Percentiles rank a stretch among this genome's conserved stretches.
These are phyloP conservation scores for Suillus alpinus DNA, from an alignment of 768 basidiomycete species.

Conservation along the genomic window DNA sequence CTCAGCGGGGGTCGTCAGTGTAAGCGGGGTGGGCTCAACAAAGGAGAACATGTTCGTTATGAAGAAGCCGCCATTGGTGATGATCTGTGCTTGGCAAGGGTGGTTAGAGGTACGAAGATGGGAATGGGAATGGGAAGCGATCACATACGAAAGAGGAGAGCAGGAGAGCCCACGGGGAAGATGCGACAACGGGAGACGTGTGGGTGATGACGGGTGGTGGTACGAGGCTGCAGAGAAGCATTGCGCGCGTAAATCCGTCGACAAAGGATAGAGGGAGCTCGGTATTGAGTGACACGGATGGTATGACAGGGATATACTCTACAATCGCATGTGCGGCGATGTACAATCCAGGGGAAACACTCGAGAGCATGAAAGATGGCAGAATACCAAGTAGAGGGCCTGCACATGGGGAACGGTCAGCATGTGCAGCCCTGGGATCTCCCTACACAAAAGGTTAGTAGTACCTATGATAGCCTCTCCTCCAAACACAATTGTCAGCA, in stretches of 20 bases:
- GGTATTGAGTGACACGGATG: constrained; percentile 45
- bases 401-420: constrained; percentile 21
- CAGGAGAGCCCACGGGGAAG: constrained; percentile 76
- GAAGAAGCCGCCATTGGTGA: constrained; percentile 82
- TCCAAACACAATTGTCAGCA: constrained; percentile 70
- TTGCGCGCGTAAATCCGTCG: constrained; percentile 77
- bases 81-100: constrained; percentile 39
- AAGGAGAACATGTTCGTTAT: constrained; percentile 71
- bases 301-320: constrained; percentile 56
- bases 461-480: constrained; percentile 71
- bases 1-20: constrained; percentile 75
- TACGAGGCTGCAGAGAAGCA: constrained; percentile 74
- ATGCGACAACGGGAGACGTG: constrained; percentile 46
- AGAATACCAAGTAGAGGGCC: constrained; percentile 63
- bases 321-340: constrained; percentile 57
- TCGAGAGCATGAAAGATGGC: constrained; percentile 80
- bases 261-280: constrained; percentile 74
- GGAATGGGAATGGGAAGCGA: background rate
- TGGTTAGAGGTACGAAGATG: background rate
- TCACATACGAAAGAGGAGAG: constrained; percentile 65
- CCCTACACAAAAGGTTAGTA: constrained; percentile 18
- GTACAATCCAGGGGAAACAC: constrained; percentile 63
- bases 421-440: background rate
- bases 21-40: constrained; percentile 66
- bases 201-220: constrained; percentile 64